phyloP scores from a whole-genome alignment of 345 rosid species.

The Eucalyptus cladocalyx region DNA sequence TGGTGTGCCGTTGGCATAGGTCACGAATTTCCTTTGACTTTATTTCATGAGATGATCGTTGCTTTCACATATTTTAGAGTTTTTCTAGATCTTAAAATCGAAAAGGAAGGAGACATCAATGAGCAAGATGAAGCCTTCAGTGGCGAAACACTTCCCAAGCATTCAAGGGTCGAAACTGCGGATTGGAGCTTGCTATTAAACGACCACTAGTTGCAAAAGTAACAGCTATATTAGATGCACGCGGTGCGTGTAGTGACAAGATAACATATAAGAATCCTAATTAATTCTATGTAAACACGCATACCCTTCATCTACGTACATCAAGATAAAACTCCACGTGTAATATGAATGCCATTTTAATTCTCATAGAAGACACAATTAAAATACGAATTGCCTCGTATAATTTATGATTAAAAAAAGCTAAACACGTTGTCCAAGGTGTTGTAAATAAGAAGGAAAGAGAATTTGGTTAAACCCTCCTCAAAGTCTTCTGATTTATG shows the following conservation, averaged over 20 bases:
- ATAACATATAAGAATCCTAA: background rate
- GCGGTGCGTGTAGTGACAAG: background rate
- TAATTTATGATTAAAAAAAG: background rate
- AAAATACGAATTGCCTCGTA: background rate
- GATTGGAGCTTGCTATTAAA: background rate
- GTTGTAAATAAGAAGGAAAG: background rate
- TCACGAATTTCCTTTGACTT: background rate
- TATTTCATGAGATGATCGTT: background rate
- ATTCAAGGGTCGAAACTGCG: background rate
- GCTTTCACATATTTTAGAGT: background rate
- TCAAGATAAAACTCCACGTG: background rate
- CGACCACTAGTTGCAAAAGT: background rate
- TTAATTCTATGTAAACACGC: background rate
- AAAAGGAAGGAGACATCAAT: background rate
- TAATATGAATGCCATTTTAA: background rate
- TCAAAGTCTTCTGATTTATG: background rate
- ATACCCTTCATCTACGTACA: background rate
- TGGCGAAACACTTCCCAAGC: background rate
- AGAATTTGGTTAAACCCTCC: background rate
- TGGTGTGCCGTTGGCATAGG: background rate
- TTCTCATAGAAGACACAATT: background rate
- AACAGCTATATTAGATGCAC: background rate
- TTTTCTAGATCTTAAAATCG: background rate
- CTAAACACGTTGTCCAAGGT: background rate
- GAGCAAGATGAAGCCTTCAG: background rate